phyloP scores from a whole-genome alignment of 2,329 filamentous ascomycete genomes.

The Bipolaris victoriae region DNA sequence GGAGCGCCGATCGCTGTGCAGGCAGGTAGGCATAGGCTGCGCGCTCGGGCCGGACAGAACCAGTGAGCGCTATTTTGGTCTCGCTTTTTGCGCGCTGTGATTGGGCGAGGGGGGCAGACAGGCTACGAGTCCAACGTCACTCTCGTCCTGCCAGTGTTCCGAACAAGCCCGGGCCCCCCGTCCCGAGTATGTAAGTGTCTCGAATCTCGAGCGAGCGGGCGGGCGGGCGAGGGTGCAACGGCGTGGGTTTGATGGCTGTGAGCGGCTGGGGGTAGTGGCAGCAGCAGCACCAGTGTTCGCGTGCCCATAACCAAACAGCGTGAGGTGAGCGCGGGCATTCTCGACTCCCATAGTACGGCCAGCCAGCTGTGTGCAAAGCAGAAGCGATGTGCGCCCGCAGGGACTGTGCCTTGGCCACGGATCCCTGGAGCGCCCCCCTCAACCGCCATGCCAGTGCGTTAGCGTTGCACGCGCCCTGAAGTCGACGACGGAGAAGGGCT shows the following conservation, averaged over 20 bases:
- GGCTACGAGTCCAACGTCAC: constrained; percentile 15
- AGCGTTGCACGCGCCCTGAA: constrained; percentile 14
- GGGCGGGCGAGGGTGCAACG: not conserved
- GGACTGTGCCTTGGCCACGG: constrained; percentile 20
- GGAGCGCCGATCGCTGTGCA: constrained; percentile 14
- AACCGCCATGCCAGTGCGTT: constrained; percentile 13
- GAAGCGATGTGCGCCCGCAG: constrained; percentile 32
- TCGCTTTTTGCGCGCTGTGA: not conserved
- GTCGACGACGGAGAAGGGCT: constrained; percentile 8
- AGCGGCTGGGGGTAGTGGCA: not conserved
- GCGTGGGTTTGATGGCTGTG: not conserved
- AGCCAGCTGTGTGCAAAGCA: too few species aligned
- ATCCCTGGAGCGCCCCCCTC: constrained; percentile 10
- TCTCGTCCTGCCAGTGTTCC: not conserved
- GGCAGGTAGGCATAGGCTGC: constrained; percentile 7
- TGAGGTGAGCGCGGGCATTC: constrained; percentile 21
- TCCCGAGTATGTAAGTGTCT: constrained; percentile 3
- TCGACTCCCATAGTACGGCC: constrained; percentile 15
- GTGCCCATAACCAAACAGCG: not conserved
- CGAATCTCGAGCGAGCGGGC: constrained; percentile 8
- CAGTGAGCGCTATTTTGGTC: constrained; percentile 20
- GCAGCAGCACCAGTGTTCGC: not conserved
- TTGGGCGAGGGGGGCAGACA: constrained; percentile 2
- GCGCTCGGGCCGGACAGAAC: constrained; percentile 12
- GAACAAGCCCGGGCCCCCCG: too few species aligned